Base-by-base conservation (phyloP, 2,329 filamentous ascomycete genomes). In the Botrytis hyacinthi region DNA sequence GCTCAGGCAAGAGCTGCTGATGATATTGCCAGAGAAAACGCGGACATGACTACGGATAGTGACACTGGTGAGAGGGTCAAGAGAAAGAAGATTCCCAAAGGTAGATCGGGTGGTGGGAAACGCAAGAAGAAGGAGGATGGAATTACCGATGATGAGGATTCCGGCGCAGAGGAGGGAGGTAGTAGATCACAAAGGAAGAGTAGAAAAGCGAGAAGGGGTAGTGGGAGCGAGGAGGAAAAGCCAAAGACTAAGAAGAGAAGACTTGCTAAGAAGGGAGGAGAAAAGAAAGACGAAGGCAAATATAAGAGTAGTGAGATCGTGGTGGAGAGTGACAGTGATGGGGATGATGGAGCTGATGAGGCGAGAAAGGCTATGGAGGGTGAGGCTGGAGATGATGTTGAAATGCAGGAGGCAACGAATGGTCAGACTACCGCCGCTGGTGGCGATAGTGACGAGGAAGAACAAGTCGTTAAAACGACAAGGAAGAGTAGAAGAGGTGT, bases 1-100 rank as follows among this genome's bases (percentile, higher is more conserved):
- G 93, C 93, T 37, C 90, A 92, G 78, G 86, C 90, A 79, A 89
- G 93, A 46, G 86, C 87, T 1, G 92, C 92, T 76, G 92, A 94
- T 77, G 92, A 95, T 74, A 86, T 87, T 73, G 85, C 85, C 59
- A 86, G 89, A 48, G 86, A 91, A 76, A 92, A 92, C 66, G 93
- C 93, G 4, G 94, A 97, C 79, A 87, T 93, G 83, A 96, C 93
- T 0, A 92, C 90, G 0, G 94, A 97, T 80, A 88, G 87, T 48
- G 94, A 97, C 82, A 95, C 93, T 4, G 94, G 93, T 51, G 93
- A 96, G 69, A 91, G 90, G 80, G 87, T 93, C 72, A 94, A 93
- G 85, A 88, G 93, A 74, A 95, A 94, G 86, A 93, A 92, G 83
- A 91, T 87, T 77, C 75, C 83, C 76, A 78, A 78, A 51, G 77